Conservation (phyloP, 2,329 filamentous ascomycete genomes). For the Leptographium flavum region DNA sequence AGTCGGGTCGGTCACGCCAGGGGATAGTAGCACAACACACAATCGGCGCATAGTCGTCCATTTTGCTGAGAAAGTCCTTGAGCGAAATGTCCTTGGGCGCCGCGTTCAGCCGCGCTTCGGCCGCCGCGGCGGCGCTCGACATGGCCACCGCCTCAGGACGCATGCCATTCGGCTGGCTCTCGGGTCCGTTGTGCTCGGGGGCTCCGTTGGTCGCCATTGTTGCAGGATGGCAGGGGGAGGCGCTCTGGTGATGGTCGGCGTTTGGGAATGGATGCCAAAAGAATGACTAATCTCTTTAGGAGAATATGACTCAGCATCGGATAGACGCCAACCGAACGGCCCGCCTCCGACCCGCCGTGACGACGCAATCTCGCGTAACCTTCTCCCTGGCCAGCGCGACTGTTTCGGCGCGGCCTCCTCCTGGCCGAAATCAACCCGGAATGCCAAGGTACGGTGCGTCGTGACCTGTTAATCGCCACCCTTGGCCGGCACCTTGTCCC, state of each 20-base stretch:
- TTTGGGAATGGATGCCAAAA: neutral
- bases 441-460: too few relatives aligned
- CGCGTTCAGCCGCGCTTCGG: slow-evolving; percentile 5
- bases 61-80: slow-evolving; percentile 85
- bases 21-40: slow-evolving; percentile 29
- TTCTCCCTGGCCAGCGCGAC: too few relatives aligned
- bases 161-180: slow-evolving; percentile 6
- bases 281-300: too few relatives aligned
- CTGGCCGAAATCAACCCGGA: too few relatives aligned
- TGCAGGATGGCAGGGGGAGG: neutral
- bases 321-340: too few relatives aligned
- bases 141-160: neutral
- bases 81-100: slow-evolving; percentile 84
- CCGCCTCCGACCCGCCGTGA: too few relatives aligned
- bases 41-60: slow-evolving; percentile 97
- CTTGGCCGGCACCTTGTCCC: too few relatives aligned
- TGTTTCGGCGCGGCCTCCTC: too few relatives aligned
- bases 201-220: slow-evolving; percentile 8
- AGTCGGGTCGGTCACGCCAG: neutral
- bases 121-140: neutral
- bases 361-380: too few relatives aligned
- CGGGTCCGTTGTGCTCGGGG: slow-evolving; percentile 2
- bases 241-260: neutral
- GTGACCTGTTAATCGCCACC: too few relatives aligned
- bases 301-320: too few relatives aligned